A percentile compares a stretch with the other conserved stretches of the same genome.
These are phyloP conservation scores for Darksidea phi DNA, from an alignment of 495 filamentous ascomycete species.

Conservation along the genomic window DNA sequence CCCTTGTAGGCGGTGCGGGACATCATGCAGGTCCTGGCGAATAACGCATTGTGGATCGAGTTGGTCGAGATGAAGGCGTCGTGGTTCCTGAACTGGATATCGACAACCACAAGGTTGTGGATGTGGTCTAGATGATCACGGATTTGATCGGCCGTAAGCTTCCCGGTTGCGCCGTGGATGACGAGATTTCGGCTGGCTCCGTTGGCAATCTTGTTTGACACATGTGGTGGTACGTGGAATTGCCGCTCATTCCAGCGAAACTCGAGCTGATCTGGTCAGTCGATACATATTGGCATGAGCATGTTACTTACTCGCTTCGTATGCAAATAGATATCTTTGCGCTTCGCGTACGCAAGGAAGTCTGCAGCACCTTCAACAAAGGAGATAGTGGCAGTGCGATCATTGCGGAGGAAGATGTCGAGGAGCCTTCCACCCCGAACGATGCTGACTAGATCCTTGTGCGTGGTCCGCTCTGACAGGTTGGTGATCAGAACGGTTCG, in stretches of 20 bases:
- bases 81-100: constrained; percentile 56
- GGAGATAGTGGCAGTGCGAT: constrained; percentile 65
- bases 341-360: constrained; percentile 65
- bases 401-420: constrained; percentile 65
- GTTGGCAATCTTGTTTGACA: constrained; percentile 61
- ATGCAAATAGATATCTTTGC: constrained; percentile 67
- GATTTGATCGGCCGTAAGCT: constrained; percentile 63
- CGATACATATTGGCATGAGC: not conserved
- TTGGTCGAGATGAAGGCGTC: constrained; percentile 71
- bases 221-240: constrained; percentile 64
- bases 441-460: constrained; percentile 63
- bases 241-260: constrained; percentile 72
- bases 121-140: constrained; percentile 80
- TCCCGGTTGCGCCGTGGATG: constrained; percentile 55
- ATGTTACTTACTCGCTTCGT: constrained; percentile 60
- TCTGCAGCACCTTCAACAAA: constrained; percentile 63
- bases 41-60: constrained; percentile 73
- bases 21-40: constrained; percentile 76
- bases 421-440: constrained; percentile 69
- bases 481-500: constrained; percentile 64
- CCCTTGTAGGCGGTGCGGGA: constrained; percentile 72
- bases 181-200: constrained; percentile 81
- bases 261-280: constrained; percentile 56
- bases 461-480: constrained; percentile 62
- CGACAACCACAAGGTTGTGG: constrained; percentile 71